Conservation (phyloP, 2,329 filamentous ascomycete species). For the Bimuria novae-zelandiae region DNA sequence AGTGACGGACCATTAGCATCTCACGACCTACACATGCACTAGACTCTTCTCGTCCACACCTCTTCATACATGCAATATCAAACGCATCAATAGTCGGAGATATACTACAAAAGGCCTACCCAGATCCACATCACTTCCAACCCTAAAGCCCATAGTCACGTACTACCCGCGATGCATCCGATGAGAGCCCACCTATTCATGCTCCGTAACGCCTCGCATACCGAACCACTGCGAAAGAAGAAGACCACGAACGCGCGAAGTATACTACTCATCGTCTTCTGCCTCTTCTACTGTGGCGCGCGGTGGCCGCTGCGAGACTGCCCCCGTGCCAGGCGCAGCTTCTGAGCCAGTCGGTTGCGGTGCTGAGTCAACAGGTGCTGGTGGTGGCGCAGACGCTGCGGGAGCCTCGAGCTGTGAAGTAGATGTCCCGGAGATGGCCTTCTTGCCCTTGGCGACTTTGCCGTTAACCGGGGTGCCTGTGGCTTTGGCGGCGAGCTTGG, state of each 20-base stretch:
- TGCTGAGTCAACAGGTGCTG: conserved; percentile 27
- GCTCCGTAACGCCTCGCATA: conserved; percentile 4
- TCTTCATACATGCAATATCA: not conserved
- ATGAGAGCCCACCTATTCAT: not conserved
- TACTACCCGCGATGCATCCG: not conserved
- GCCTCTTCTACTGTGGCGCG: conserved; percentile 46
- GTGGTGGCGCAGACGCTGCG: conserved; percentile 20
- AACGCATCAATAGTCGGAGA: not conserved
- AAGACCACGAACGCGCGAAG: not conserved
- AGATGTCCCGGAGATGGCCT: conserved; percentile 27
- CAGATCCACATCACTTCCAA: not conserved
- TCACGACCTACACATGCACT: too few relatives aligned
- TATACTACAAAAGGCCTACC: too few relatives aligned
- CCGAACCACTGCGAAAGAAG: not conserved
- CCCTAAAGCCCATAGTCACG: not conserved
- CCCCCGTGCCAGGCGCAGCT: conserved; percentile 21
- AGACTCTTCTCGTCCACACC: too few relatives aligned
- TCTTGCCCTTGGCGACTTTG: conserved; percentile 37
- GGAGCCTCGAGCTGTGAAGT: conserved; percentile 33
- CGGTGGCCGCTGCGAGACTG: conserved; percentile 33
- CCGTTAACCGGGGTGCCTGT: conserved; percentile 29
- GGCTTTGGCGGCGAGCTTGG: conserved; percentile 37
- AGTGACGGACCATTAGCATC: too few relatives aligned
- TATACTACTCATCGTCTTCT: conserved; percentile 39
- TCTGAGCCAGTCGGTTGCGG: conserved; percentile 37